These are phyloP conservation scores for Striga asiatica DNA, from an alignment of 257 asterid genomes.

Conservation along the genomic window DNA sequence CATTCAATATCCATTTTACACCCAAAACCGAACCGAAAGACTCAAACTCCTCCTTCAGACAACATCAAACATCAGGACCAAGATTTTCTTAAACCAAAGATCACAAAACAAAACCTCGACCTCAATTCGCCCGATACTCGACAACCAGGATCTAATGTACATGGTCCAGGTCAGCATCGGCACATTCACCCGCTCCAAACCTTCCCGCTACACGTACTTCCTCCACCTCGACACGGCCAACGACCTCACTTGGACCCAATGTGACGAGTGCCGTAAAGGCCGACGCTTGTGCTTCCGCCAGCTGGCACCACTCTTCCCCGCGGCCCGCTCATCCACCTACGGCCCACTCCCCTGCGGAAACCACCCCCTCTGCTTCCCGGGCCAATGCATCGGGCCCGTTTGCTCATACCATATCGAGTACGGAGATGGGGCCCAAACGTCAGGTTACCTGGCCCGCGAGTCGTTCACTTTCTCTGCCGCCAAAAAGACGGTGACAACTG, in stretches of 20 bases:
- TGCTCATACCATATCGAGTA: conserved; percentile 11
- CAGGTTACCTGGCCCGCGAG: not conserved
- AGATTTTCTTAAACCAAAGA: not conserved
- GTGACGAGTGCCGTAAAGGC: conserved; percentile 11
- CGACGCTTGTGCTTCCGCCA: not conserved
- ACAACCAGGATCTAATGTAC: conserved; percentile 2
- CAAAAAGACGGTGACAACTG: not conserved
- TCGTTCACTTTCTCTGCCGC: not conserved
- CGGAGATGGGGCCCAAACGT: conserved; percentile 6
- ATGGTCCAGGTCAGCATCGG: conserved; percentile 11
- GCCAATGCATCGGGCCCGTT: not conserved
- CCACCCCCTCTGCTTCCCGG: conserved; percentile 10
- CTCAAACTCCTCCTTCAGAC: not conserved
- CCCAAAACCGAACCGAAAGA: not conserved
- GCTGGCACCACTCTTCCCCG: conserved; percentile 10
- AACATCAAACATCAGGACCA: not conserved
- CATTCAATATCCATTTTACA: conserved; percentile 4
- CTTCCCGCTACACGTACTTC: conserved; percentile 7
- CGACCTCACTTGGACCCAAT: conserved; percentile 15
- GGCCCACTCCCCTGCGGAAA: conserved; percentile 11
- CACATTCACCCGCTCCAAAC: not conserved
- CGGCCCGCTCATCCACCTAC: conserved; percentile 7
- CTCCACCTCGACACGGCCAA: conserved; percentile 16
- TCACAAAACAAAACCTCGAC: not conserved
- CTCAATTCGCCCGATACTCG: not conserved